Percentiles rank a stretch among this genome's conserved stretches.
Conservation (phyloP, 768 basidiomycete genomes). For the Clathrus columnatus region DNA sequence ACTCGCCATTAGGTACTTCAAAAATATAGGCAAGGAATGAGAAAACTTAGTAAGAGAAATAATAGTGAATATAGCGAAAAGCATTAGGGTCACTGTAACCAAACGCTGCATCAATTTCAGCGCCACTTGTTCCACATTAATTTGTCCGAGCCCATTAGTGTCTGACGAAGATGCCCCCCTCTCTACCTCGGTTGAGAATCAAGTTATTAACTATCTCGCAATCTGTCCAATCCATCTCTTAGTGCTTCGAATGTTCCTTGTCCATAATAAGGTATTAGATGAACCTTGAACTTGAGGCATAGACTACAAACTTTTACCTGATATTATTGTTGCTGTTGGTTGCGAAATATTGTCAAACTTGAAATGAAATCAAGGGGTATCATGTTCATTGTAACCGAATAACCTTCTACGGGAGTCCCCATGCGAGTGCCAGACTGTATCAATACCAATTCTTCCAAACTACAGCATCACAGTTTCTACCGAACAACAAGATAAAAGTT, state of each 20-base stretch:
- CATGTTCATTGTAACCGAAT: too few species aligned
- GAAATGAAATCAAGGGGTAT: too few species aligned
- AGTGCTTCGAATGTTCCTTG: slow-evolving; percentile 69
- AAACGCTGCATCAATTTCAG: slow-evolving; percentile 79
- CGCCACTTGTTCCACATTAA: slow-evolving; percentile 65
- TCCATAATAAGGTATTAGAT: slow-evolving; percentile 89
- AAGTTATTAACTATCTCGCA: slow-evolving; percentile 91
- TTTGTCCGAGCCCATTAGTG: slow-evolving; percentile 26
- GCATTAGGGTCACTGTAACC: slow-evolving; percentile 75
- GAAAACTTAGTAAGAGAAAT: too few species aligned
- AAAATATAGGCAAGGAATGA: slow-evolving; percentile 6
- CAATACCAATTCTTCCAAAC: too few species aligned
- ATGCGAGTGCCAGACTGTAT: too few species aligned
- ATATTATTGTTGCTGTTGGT: too few species aligned
- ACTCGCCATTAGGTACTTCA: slow-evolving; percentile 79
- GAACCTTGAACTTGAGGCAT: too few species aligned
- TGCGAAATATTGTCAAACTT: too few species aligned
- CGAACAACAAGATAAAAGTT: too few species aligned
- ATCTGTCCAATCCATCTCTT: slow-evolving; percentile 92
- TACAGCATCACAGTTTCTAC: too few species aligned
- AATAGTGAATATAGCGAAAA: background rate
- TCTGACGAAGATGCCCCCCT: background rate
- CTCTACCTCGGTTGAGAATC: slow-evolving; percentile 39
- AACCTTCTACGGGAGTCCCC: too few species aligned
- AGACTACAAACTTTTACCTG: too few species aligned